phyloP scores from a whole-genome alignment of 2,329 filamentous ascomycete genomes.

The Emydomyces testavorans region DNA sequence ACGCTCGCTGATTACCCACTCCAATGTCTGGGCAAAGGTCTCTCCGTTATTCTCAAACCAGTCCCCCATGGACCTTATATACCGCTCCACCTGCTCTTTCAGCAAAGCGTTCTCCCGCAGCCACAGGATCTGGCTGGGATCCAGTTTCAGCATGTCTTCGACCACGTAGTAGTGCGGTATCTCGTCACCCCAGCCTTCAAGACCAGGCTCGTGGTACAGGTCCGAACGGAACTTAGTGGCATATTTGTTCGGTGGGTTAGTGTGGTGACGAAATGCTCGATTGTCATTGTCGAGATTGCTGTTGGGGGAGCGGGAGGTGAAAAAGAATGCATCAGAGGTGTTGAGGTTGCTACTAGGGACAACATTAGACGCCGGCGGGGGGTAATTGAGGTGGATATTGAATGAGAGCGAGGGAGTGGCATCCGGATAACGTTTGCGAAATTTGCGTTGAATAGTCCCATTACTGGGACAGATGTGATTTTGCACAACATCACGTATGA shows the following conservation, averaged over 20 bases:
- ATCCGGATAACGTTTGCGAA: conserved; percentile 45
- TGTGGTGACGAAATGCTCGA: conserved; percentile 11
- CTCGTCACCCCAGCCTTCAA: conserved; percentile 55
- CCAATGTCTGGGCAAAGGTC: conserved; percentile 49
- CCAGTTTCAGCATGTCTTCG: conserved; percentile 53
- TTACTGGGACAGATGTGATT: conserved; percentile 52
- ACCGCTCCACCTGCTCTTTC: conserved; percentile 48
- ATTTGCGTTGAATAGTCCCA: conserved; percentile 48
- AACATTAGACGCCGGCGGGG: conserved; percentile 26
- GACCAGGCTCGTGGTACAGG: conserved; percentile 41
- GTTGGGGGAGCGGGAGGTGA: conserved; percentile 8
- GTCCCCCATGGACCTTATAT: conserved; percentile 41
- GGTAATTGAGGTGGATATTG: conserved; percentile 43
- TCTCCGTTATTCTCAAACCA: conserved; percentile 56
- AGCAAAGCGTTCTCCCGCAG: conserved; percentile 45
- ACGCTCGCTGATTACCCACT: conserved; percentile 45
- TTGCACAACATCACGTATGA: conserved; percentile 47
- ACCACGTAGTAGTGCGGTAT: conserved; percentile 53
- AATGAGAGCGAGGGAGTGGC: conserved; percentile 41
- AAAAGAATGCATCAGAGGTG: not conserved
- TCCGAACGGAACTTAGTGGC: conserved; percentile 39
- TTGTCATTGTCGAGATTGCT: not conserved
- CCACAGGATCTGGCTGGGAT: conserved; percentile 49
- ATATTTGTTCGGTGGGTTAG: conserved; percentile 26
- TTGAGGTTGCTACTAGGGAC: conserved; percentile 12